Evolutionary conservation across 2,329 filamentous ascomycete genomes (phyloP).

Genomic region (Fusarium torreyae): DNA sequence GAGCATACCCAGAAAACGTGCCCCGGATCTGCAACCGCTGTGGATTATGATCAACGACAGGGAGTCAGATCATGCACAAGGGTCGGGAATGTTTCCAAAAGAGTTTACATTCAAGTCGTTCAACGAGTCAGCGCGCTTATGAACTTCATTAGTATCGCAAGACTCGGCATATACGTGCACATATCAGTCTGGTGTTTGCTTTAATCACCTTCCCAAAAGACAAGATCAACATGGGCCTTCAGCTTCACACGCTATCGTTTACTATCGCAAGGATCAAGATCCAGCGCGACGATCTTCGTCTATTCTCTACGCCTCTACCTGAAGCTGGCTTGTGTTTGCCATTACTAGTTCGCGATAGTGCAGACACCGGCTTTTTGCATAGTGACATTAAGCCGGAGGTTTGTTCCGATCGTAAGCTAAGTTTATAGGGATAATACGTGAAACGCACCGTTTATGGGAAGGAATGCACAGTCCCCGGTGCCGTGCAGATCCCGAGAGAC

Average conservation of each 20-base stretch:
- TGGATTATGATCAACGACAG: slow-evolving; percentile 3
- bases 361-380: neutral
- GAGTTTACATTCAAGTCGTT: neutral
- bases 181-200: neutral
- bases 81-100: neutral
- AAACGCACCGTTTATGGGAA: neutral
- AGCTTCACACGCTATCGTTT: neutral
- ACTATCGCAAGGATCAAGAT: neutral
- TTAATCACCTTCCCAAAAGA: fast-evolving
- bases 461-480: neutral
- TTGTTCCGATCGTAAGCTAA: neutral
- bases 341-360: neutral
- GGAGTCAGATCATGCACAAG: slow-evolving; percentile 3
- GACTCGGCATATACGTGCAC: neutral
- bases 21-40: slow-evolving; percentile 17
- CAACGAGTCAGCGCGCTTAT: neutral
- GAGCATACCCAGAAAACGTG: neutral
- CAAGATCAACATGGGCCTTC: neutral
- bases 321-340: neutral
- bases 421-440: neutral
- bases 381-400: neutral
- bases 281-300: neutral
- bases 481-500: neutral
- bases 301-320: neutral
- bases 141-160: neutral